Percentiles rank a stretch among this genome's conserved stretches.
Evolutionary conservation across 768 basidiomycete genomes (phyloP).

Genomic region (Lentinula edodes): DNA sequence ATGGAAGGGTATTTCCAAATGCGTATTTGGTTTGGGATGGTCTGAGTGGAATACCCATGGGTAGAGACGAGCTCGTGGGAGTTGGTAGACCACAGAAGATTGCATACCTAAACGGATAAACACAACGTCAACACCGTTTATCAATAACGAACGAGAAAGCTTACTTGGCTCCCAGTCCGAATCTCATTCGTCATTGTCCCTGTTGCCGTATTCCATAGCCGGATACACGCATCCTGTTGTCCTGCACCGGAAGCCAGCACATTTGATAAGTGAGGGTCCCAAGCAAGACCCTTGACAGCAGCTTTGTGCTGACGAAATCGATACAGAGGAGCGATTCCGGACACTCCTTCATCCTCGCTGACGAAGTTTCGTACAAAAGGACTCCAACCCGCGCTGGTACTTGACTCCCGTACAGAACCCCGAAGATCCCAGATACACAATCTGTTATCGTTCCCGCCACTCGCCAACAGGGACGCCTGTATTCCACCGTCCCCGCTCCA

Average conservation of each 20-base stretch:
- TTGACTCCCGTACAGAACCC: constrained; percentile 27
- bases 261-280: constrained; percentile 72
- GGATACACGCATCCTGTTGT: constrained; percentile 75
- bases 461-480: constrained; percentile 46
- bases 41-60: constrained; percentile 67
- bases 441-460: constrained; percentile 79
- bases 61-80: constrained; percentile 77
- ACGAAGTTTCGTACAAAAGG: neutral
- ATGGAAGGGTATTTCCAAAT: constrained; percentile 70
- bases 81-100: constrained; percentile 68
- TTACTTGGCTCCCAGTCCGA: constrained; percentile 73
- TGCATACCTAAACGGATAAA: constrained; percentile 50
- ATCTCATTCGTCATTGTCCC: constrained; percentile 58
- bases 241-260: constrained; percentile 72
- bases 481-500: constrained; percentile 53
- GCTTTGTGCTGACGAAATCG: constrained; percentile 72
- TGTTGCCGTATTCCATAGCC: constrained; percentile 71
- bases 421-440: constrained; percentile 71
- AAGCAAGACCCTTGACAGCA: constrained; percentile 76
- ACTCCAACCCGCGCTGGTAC: constrained; percentile 5
- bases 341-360: constrained; percentile 13
- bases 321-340: constrained; percentile 47
- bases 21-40: constrained; percentile 68
- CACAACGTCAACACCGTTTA: neutral
- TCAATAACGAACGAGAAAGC: constrained; percentile 12